Base-by-base conservation (phyloP, 306 rosid species). In the Trichosanthes truncata region DNA sequence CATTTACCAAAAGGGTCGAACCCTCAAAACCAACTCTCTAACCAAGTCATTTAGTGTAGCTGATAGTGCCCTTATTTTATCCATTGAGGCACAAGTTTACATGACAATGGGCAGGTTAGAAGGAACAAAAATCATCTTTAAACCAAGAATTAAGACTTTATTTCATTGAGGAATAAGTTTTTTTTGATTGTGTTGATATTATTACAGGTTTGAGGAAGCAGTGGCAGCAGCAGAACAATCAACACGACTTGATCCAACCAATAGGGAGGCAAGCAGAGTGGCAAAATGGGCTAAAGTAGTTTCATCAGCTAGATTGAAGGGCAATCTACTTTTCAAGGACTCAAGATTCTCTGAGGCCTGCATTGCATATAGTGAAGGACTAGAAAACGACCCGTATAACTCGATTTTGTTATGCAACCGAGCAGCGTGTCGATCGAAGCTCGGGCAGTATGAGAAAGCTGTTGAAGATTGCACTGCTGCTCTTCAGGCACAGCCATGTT, bases 401-500 rank as follows among this genome's bases (percentile, higher is more conserved):
- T 86, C 99, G 1, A 90, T 96, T 72, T 84, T 96, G 55, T 81
- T 93, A 62, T 91, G 96, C 89, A 96, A 96, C 82, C 90, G 99
- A 79, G 99, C 97, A 33, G 98, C 99, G 5, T 90, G 98, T 79
- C 99, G 93, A 26, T 91, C 96, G 17, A 96, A 96, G 84, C 89
- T 96, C 1, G 89, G 92, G 11, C 99, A 91, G 79, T 91, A 83
- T 7, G 99, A 96, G 80, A 96, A 91, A 87, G 99, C 98, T 72
- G 84, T 93, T 72, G 99, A 96, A 79, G 99, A 96, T 82, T 96
- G 99, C 83, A 84, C 85, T 41, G 84, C 90, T 9, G 97, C 99
- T 51, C 98, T 96, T 61, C 41, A 45, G 5, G 62, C 89, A 66
- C 93, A 85, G 79, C 99, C 99, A 76, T 84, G 86, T 82, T 96